Percentiles rank a stretch among this genome's conserved stretches.
These are phyloP conservation scores for Clarireedia paspali DNA, from an alignment of 2,329 filamentous ascomycete species.

Conservation along the genomic window DNA sequence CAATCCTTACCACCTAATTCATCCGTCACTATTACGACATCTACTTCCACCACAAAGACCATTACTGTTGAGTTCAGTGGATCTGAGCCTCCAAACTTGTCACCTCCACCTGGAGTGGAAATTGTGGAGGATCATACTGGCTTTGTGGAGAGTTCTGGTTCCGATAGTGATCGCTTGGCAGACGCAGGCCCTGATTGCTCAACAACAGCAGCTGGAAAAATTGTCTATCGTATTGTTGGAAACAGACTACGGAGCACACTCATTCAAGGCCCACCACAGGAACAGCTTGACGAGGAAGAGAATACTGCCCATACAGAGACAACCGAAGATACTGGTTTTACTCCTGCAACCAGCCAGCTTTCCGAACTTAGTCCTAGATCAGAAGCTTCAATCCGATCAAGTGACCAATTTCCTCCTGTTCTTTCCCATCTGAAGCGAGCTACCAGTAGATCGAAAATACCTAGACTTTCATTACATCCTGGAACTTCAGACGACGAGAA, in stretches of 20 bases:
- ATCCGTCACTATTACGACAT: conserved; percentile 52
- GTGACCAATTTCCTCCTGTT: background rate
- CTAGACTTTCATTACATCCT: background rate
- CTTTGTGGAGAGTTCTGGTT: conserved; percentile 14
- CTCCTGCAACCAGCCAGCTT: background rate
- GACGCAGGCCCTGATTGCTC: conserved; percentile 14
- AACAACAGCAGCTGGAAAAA: conserved; percentile 36
- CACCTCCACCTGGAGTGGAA: conserved; percentile 51
- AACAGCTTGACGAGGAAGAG: conserved; percentile 13
- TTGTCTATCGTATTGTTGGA: conserved; percentile 52
- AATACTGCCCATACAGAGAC: background rate
- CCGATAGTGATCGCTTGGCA: conserved; percentile 12
- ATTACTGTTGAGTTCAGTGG: conserved; percentile 58
- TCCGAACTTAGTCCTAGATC: too few relatives aligned
- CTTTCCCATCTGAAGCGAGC: background rate
- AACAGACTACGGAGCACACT: conserved; percentile 40
- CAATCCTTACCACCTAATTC: conserved; percentile 47
- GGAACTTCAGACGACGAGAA: conserved; percentile 9
- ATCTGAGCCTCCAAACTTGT: conserved; percentile 40
- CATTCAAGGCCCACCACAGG: conserved; percentile 25
- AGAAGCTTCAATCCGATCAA: background rate
- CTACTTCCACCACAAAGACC: conserved; percentile 51
- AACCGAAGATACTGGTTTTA: background rate
- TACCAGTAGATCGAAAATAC: conserved; percentile 1
- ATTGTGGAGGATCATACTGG: conserved; percentile 43